Evolutionary conservation across 352 stramenopile species (phyloP), one percentile per base, ranked within the genome.

Genomic region (Pythium grandisporangium): DNA sequence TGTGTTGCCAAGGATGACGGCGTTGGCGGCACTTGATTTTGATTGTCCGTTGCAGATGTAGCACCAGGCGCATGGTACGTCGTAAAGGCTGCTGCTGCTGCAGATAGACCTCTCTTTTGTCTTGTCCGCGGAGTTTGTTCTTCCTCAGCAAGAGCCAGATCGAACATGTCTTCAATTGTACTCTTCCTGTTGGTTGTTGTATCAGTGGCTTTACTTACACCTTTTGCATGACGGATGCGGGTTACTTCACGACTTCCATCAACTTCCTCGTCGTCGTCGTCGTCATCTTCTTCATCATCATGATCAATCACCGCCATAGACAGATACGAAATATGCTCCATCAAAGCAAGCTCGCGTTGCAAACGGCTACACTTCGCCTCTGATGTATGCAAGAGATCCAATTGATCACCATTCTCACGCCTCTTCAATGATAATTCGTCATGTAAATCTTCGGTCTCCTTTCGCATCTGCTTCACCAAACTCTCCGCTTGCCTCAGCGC

Each of bases 251-350:
- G 35, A 14, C 55, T 37, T 43, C 55, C 51, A 35, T 64, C 23
- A 34, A 54, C 38, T 41, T 66, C 43, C 1, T 66, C 65, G n/a
- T 85, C 71, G 16, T 82, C 50, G 5, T 54, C 70, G 1, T 83
- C 75, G 2, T 77, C 70, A 34, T 79, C 78, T 35, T 84, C 69
- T 42, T 87, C 70, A 1, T 70, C 61, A 42, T 91, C 77, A 8
- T 48, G 40, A 29, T 90, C 73, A 26, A 83, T 67, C 19, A 84
- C 66, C 2, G 77, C 72, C 10, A 83, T 55, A 13, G 73, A 78
- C 24, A 88, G 65, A 35, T 84, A 86, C 1, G 72, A 78, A 22
- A 89, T 71, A 25, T 88, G 70, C 30, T 90, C 73, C 33, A 93
- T 62, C 29, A 91, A 61, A 39, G 71, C 48, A 1, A 89, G 56